Base-by-base conservation (phyloP, 2,329 filamentous ascomycete species). In the Fusarium mangiferae region DNA sequence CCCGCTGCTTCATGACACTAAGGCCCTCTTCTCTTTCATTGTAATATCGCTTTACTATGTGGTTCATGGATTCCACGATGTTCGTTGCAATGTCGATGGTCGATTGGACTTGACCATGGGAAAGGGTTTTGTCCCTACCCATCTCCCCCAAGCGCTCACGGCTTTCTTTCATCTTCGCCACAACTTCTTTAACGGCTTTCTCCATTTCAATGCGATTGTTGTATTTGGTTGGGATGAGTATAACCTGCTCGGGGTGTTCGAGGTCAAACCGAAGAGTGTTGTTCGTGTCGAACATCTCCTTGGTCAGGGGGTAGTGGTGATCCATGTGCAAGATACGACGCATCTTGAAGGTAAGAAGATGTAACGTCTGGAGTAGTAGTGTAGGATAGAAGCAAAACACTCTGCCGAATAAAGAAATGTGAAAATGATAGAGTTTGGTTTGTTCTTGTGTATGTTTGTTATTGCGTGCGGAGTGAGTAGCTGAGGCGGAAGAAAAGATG, bases 1-100 rank as follows among this genome's bases (percentile, higher is more conserved):
- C 62, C 4, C 62, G 61, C 26, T 65, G 46, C 5, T 35, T 52
- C 3, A 33, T 39, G 7, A 65, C n/a, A 0, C 52, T 60, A 4
- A 73, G 51, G 1, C 72, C 69, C 18, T 77, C 75, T 35, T 72
- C 38, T 22, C 51, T 45, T 22, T 51, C 45, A 7, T 68, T 15
- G 9, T 69, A 75, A 36, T 66, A 61, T 2, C 75, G 45, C 3
- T 64, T 60, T 17, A 74, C 11, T 1, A 12, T 20, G n/a, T 64
- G 54, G 2, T 24, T 51, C 10, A 57, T 61, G 0, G n/a, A 20
- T 0, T 62, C 49, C 1, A 46, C 35, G 5, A 68, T 15, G 7
- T 26, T n/a, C 4, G 30, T 54, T 1, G 69, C 72, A 2, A 45
- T 24, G 0, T 18, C 3, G 3, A 72, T 42, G 2, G 65, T 30